Conservation (phyloP, 352 stramenopile species). For the Poterioochromonas sp. region DNA sequence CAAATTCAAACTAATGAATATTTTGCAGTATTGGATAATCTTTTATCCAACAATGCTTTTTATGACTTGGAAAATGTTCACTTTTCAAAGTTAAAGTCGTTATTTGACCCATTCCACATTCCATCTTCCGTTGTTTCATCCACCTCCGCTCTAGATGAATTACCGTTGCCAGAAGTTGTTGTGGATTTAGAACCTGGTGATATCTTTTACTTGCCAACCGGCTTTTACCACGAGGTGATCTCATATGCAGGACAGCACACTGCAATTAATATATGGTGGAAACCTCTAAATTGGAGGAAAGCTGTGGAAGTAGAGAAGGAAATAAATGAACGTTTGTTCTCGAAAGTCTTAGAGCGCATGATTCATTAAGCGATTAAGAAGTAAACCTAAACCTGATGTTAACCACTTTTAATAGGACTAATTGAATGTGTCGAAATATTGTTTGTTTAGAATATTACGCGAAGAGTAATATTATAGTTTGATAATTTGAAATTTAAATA, state of each 20-base stretch:
- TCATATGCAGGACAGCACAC: conserved; percentile 42
- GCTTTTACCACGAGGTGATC: conserved; percentile 78
- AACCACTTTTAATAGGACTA: no score
- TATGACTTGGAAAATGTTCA: conserved; percentile 2
- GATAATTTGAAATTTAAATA: no score
- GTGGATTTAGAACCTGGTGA: conserved; percentile 60
- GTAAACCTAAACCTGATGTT: no score
- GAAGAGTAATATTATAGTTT: no score
- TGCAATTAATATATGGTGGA: conserved; percentile 23
- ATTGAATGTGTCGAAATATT: no score
- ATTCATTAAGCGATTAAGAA: no score
- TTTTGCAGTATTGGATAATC: not conserved
- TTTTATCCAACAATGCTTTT: not conserved
- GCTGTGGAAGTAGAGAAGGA: not conserved
- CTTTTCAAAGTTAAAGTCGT: not conserved
- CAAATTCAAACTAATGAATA: not conserved
- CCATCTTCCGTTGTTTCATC: not conserved
- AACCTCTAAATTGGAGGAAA: not conserved
- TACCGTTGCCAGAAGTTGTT: not conserved
- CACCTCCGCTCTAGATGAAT: no score
- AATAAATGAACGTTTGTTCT: not conserved
- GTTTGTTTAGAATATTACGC: no score
- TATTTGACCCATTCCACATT: no score
- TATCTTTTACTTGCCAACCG: conserved; percentile 74
- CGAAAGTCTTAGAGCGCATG: no score